Conservation (phyloP, 768 basidiomycete genomes). For the Suillus spraguei region DNA sequence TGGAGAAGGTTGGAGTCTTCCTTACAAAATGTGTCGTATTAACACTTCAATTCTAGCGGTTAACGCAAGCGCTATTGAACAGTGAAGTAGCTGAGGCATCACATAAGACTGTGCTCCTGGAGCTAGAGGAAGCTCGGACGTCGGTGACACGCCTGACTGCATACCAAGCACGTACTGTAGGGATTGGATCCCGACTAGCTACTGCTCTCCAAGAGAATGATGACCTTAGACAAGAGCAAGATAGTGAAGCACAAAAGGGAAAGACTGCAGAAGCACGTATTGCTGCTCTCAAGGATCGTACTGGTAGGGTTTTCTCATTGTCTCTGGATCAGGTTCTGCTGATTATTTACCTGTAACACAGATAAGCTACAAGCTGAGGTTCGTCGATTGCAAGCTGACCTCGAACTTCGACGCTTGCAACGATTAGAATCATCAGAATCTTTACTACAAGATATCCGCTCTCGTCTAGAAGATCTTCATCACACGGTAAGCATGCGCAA, state of each 20-base stretch:
- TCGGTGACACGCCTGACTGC: slow-evolving; percentile 68
- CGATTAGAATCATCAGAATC: slow-evolving; percentile 68
- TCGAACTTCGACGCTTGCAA: slow-evolving; percentile 62
- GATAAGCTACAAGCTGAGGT: slow-evolving; percentile 75
- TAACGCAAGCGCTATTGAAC: slow-evolving; percentile 78
- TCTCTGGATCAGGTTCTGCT: not conserved
- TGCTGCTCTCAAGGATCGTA: slow-evolving; percentile 65
- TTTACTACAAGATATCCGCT: slow-evolving; percentile 65
- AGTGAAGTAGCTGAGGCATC: slow-evolving; percentile 82
- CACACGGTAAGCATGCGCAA: slow-evolving; percentile 45
- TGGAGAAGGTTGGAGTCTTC: slow-evolving; percentile 44
- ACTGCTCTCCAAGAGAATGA: slow-evolving; percentile 74
- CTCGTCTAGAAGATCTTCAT: slow-evolving; percentile 62
- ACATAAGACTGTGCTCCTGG: slow-evolving; percentile 70
- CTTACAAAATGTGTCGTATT: not conserved
- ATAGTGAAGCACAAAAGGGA: slow-evolving; percentile 67
- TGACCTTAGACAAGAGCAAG: slow-evolving; percentile 82
- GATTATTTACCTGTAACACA: slow-evolving; percentile 28
- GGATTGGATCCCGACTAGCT: slow-evolving; percentile 68
- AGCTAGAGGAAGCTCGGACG: slow-evolving; percentile 73
- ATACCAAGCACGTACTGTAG: slow-evolving; percentile 69
- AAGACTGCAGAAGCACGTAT: slow-evolving; percentile 68
- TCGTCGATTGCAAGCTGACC: slow-evolving; percentile 58
- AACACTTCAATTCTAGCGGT: slow-evolving; percentile 48
- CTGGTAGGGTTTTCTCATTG: slow-evolving; percentile 43